Conservation (phyloP, 1,139 yeast species). For the Nakaseomyces delphensis region DNA sequence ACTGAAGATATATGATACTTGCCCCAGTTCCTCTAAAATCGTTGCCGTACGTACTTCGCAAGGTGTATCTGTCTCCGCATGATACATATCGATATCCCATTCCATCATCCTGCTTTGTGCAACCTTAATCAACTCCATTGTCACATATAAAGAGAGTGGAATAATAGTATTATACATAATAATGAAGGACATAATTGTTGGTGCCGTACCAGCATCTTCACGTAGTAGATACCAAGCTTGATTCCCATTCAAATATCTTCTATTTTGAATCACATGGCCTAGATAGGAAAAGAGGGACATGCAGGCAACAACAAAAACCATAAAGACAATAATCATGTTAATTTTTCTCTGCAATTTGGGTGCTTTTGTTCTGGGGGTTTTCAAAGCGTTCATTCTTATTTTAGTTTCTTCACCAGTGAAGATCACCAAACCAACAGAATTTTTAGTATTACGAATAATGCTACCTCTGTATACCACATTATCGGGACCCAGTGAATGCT, state of each 20-base stretch:
- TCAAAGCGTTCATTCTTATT: conserved; percentile 88
- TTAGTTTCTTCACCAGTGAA: conserved; percentile 96
- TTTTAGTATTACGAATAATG: conserved; percentile 70
- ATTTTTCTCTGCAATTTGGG: conserved; percentile 82
- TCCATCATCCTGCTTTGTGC: conserved; percentile 75
- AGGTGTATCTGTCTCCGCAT: conserved; percentile 73
- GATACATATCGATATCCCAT: conserved; percentile 92
- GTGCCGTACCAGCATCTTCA: conserved; percentile 77
- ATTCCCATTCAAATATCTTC: conserved; percentile 34
- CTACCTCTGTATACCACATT: conserved; percentile 86
- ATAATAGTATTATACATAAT: conserved; percentile 96
- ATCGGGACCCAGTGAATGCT: conserved; percentile 63
- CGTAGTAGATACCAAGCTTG: conserved; percentile 67
- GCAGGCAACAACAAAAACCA: conserved; percentile 73
- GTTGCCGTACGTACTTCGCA: conserved; percentile 95
- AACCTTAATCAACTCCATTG: conserved; percentile 90
- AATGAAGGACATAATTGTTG: conserved; percentile 89
- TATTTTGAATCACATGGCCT: conserved; percentile 56
- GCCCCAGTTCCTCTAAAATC: conserved; percentile 92
- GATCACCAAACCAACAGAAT: conserved; percentile 67
- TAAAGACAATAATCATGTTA: conserved; percentile 73
- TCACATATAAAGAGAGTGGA: conserved; percentile 88
- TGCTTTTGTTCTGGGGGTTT: conserved; percentile 82
- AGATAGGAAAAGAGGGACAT: conserved; percentile 75
- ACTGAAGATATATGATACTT: conserved; percentile 86